A percentile compares a stretch with the other conserved stretches of the same genome.
phyloP scores from a whole-genome alignment of 108 stramenopile genomes.

The Phaeodactylum tricornutum region DNA sequence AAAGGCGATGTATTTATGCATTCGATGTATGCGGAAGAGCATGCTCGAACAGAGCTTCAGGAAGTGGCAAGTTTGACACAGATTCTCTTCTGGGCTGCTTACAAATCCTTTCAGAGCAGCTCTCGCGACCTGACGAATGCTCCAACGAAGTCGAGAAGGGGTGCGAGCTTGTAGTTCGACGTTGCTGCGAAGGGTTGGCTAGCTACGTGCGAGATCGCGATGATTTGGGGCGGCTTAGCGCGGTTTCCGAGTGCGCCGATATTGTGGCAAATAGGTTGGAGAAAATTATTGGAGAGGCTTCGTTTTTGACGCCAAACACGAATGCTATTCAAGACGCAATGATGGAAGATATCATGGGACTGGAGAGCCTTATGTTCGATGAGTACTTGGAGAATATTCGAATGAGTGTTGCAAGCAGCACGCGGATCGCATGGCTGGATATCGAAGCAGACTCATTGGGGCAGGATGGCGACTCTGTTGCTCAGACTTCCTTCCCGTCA shows the following conservation, averaged over 20 bases:
- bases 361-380: constrained; percentile 82
- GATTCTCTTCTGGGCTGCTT: constrained; percentile 59
- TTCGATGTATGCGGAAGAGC: constrained; percentile 79
- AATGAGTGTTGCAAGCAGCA: constrained; percentile 38
- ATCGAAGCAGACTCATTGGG: constrained; percentile 21
- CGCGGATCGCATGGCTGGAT: constrained; percentile 58
- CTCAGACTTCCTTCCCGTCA: constrained; percentile 44
- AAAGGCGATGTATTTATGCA: constrained; percentile 78
- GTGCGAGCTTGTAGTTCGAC: constrained; percentile 66
- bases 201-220: constrained; percentile 77
- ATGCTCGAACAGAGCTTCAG: constrained; percentile 63
- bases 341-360: constrained; percentile 51
- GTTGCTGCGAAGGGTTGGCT: constrained; percentile 77
- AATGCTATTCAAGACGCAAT: constrained; percentile 59
- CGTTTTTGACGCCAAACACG: constrained; percentile 40
- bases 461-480: constrained; percentile 9
- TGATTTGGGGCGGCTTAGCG: constrained; percentile 71
- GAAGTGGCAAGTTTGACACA: constrained; percentile 77
- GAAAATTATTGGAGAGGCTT: constrained; percentile 70
- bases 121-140: constrained; percentile 71
- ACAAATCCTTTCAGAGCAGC: constrained; percentile 61
- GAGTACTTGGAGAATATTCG: constrained; percentile 68
- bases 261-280: constrained; percentile 53
- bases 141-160: constrained; percentile 77
- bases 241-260: constrained; percentile 82